Evolutionary conservation across 2,329 filamentous ascomycete species (phyloP).

Genomic region (Grosmannia penicillata): DNA sequence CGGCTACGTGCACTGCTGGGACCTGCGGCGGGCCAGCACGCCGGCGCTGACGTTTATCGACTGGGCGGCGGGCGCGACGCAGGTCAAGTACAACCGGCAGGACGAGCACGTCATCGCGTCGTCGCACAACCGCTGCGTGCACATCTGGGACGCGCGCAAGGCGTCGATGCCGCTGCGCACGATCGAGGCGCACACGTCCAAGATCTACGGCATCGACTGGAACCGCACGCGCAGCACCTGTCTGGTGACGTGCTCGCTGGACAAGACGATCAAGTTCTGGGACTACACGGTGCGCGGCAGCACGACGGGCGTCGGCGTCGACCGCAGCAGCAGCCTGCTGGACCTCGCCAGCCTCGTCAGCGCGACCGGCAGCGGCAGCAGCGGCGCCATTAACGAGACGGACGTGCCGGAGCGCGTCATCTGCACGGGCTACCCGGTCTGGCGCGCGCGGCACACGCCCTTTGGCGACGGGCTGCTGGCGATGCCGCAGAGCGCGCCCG

Average conservation of each 20-base stretch:
- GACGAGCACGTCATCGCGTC: slow-evolving; percentile 79
- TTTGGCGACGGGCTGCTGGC: slow-evolving; percentile 76
- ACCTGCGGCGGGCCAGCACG: slow-evolving; percentile 58
- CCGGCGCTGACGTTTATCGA: slow-evolving; percentile 75
- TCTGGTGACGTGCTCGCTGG: slow-evolving; percentile 76
- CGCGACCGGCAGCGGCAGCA: not conserved
- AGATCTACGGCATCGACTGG: slow-evolving; percentile 94
- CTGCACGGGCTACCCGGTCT: slow-evolving; percentile 70
- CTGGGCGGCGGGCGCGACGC: slow-evolving; percentile 85
- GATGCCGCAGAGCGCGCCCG: slow-evolving; percentile 84
- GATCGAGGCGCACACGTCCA: slow-evolving; percentile 77
- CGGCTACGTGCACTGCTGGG: slow-evolving; percentile 87
- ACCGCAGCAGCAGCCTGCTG: not conserved
- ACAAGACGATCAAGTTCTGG: slow-evolving; percentile 91
- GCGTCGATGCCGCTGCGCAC: slow-evolving; percentile 65
- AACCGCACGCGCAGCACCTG: slow-evolving; percentile 60
- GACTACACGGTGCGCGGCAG: slow-evolving; percentile 36
- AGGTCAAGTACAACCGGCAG: slow-evolving; percentile 89
- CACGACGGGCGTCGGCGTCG: not conserved
- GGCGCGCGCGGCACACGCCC: slow-evolving; percentile 81
- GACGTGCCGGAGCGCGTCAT: slow-evolving; percentile 64
- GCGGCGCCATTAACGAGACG: slow-evolving; percentile 25
- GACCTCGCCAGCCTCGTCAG: not conserved
- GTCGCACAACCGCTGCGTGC: slow-evolving; percentile 74
- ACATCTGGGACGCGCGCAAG: slow-evolving; percentile 81